Evolutionary conservation across 1,284 basidiomycete species (phyloP), one percentile per base, ranked within the genome.

Genomic region (Anthracocystis panici-leucophaei): DNA sequence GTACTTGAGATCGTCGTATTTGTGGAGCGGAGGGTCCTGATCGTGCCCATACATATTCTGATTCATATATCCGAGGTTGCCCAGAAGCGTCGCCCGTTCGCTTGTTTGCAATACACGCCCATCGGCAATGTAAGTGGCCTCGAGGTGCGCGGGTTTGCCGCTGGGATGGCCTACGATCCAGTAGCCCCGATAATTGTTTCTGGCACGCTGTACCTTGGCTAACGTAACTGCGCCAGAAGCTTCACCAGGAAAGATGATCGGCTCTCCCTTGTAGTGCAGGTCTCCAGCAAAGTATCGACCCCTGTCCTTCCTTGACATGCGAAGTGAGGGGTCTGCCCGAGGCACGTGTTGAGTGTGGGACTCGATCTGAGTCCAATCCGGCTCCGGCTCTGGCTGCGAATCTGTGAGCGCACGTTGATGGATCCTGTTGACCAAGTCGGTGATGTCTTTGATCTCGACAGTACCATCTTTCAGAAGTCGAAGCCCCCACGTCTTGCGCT

Each of bases 261-360:
- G 63, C 27, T 20, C 20, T 1, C 63, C 63, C 12, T 59, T 21
- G 29, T 44, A 45, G 23, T 59, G 52, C 0, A 55, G 31, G 6
- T 29, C 14, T 1, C 38, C 35, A 1, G 61, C 48, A 35, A 45
- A 64, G 41, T 46, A 52, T 7, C 33, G 31, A 16, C 59, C 51
- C 23, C 46, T 38, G 4, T 29, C 41, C 21, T 11, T 45, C 38
- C 8, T 38, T 11, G 9, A 16, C n/a, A 11, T 18, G 40, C 6
- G 40, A 54, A 38, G 14, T 16, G 11, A 1, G n/a, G 7, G 16
- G 18, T 35, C 61, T 4, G 9, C 6, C 5, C 14, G 11, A n/a
- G 35, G 14, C 2, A 25, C 10, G n/a, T 21, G 20, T 9, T n/a
- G 10, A 14, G 21, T 18, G 31, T 52, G 45, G 31, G 18, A 25